phyloP scores from a whole-genome alignment of 2,329 filamentous ascomycete species.

The Beauveria asiatica region DNA sequence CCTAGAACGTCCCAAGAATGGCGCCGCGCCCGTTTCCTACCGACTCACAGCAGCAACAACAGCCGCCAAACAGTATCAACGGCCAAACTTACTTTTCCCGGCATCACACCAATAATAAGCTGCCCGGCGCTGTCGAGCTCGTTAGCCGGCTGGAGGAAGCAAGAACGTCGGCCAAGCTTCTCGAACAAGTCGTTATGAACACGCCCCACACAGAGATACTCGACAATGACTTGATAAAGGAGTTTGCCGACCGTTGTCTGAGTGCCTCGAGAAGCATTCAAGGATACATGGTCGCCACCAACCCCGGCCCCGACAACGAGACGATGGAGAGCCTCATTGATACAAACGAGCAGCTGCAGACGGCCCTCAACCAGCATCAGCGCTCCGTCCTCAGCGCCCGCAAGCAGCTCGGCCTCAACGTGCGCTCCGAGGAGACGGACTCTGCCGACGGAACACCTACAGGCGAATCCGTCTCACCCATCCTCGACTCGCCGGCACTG shows the following conservation, averaged over 20 bases:
- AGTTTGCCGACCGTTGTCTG: constrained; percentile 82
- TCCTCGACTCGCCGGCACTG: constrained; percentile 10
- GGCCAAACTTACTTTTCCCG: constrained; percentile 50
- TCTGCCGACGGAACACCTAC: constrained; percentile 13
- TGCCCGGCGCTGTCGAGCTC: constrained; percentile 68
- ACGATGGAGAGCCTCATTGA: constrained; percentile 92
- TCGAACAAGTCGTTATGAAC: constrained; percentile 85
- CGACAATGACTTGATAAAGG: constrained; percentile 78
- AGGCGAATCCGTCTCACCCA: background rate
- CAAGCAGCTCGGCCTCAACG: constrained; percentile 40
- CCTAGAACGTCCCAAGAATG: background rate
- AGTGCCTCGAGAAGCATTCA: constrained; percentile 76
- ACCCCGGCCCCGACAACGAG: constrained; percentile 80
- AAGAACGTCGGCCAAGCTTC: constrained; percentile 77
- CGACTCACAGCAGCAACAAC: background rate
- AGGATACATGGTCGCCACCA: constrained; percentile 70
- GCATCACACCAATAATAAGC: constrained; percentile 35
- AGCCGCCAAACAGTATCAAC: constrained; percentile 20
- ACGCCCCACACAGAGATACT: constrained; percentile 70
- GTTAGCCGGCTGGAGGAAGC: constrained; percentile 82
- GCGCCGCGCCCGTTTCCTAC: constrained; percentile 1
- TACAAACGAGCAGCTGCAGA: constrained; percentile 83
- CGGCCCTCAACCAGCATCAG: constrained; percentile 76
- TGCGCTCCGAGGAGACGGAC: constrained; percentile 21
- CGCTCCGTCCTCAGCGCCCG: constrained; percentile 61